Evolutionary conservation across 2,329 filamentous ascomycete species (phyloP).

Genomic region (Penicillium italicum): DNA sequence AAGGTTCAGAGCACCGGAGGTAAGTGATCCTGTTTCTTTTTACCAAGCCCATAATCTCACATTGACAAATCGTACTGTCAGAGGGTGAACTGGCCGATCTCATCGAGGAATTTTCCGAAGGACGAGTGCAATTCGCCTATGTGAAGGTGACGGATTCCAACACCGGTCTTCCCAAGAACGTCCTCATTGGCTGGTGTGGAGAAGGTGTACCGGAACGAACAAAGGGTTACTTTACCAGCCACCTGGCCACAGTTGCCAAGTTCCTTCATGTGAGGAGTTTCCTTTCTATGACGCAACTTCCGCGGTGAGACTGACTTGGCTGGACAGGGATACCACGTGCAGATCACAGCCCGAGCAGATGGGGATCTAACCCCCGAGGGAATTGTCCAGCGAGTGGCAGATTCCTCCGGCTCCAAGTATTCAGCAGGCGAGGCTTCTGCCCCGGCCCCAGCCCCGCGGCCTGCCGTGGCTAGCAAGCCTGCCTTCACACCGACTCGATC

Average conservation of each 20-base stretch:
- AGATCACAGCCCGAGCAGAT: conserved; percentile 91
- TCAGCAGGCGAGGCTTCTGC: conserved; percentile 55
- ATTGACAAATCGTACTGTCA: conserved; percentile 35
- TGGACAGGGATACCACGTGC: conserved; percentile 80
- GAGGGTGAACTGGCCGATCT: conserved; percentile 89
- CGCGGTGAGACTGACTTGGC: conserved; percentile 9
- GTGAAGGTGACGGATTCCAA: conserved; percentile 96
- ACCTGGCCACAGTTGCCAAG: conserved; percentile 83
- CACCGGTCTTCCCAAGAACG: conserved; percentile 80
- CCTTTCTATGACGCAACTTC: background rate
- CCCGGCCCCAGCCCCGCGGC: conserved; percentile 54
- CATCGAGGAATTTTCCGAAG: conserved; percentile 94
- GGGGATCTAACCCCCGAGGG: conserved; percentile 79
- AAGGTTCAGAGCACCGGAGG: conserved; percentile 92
- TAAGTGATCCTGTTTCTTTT: conserved; percentile 43
- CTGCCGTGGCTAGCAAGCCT: conserved; percentile 79
- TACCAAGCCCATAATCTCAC: background rate
- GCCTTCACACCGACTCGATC: conserved; percentile 76
- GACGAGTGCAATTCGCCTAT: conserved; percentile 93
- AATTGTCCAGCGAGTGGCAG: conserved; percentile 89
- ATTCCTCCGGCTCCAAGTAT: conserved; percentile 94
- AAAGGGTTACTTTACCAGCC: conserved; percentile 97
- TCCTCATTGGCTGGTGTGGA: conserved; percentile 94
- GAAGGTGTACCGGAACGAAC: conserved; percentile 97
- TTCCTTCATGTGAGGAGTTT: conserved; percentile 65